Base-by-base conservation (phyloP, 208 protist species). In the Trichomonas gallinae region DNA sequence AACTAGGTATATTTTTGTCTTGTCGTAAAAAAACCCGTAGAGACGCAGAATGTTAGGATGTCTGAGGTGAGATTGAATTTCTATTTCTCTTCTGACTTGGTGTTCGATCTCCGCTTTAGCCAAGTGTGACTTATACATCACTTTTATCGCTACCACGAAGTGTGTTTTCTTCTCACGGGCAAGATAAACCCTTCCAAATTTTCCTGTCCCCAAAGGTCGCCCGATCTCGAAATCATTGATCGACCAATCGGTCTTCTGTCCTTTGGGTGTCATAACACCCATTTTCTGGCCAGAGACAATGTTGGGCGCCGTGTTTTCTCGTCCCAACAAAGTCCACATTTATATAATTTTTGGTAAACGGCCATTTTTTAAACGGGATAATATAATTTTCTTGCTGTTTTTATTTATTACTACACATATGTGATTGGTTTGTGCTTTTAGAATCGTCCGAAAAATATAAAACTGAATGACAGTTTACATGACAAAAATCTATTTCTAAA, bases 161-260 rank as follows among this genome's bases (percentile, higher is more conserved):
- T 99, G 99, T 96, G 98, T 99, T 58, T 98, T 98, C 97, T 99
- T 99, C 96, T 99, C 99, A 10, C 99, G 97, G 42, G 99, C 99
- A 4, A 99, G 98, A 97, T 99, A 99, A 6, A 99, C 99, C 96
- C 99, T 98, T n/a, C 99, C 99, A 98, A 99, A 99, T 97, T 99
- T 99, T n/a, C 99, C 99, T 36, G 44, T 97, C n/a, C 97, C 98
- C 31, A 98, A 96, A 63, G 97, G 97, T 63, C 97, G 98, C 17
- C 98, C 98, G 96, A 98, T 98, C 97, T 98, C 98, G 85, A 98
- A 98, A 96, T 98, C 98, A 81, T 97, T 96, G 15, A 98, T 96
- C 15, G 96, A 87, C 97, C 98, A 98, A 11, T 96, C 40, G 42
- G 2, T 34, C 6, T 42, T 10, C 31, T 85, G 81, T 36, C 58